Evolutionary conservation across 331 rosid species (phyloP).

Genomic region (Quercus lobata): DNA sequence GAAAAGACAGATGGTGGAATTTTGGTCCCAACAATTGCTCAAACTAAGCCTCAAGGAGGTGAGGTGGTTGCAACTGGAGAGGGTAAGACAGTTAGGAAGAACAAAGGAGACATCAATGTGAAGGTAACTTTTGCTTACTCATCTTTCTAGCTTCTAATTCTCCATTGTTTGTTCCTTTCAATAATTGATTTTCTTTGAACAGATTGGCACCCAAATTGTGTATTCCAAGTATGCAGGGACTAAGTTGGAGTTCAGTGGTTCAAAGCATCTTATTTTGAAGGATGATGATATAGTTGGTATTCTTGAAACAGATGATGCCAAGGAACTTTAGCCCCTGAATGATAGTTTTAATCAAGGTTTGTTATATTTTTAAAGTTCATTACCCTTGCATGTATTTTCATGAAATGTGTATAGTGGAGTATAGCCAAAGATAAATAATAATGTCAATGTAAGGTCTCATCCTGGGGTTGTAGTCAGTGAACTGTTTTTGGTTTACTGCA

Average conservation of each 20-base stretch:
- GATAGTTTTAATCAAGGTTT: constrained; percentile 88
- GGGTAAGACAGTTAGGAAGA: constrained; percentile 66
- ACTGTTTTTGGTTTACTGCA: background rate
- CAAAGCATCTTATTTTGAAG: constrained; percentile 82
- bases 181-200: constrained; percentile 3
- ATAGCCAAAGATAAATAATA: background rate
- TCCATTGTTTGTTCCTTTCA: background rate
- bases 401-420: background rate
- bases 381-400: constrained; percentile 1
- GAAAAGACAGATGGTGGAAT: constrained; percentile 77
- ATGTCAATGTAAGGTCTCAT: background rate
- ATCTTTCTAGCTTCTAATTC: background rate
- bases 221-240: constrained; percentile 90
- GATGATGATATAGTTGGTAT: constrained; percentile 89
- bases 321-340: constrained; percentile 49
- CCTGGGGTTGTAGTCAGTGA: background rate
- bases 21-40: constrained; percentile 77
- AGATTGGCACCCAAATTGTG: constrained; percentile 80
- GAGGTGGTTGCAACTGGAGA: constrained; percentile 95
- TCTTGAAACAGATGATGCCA: constrained; percentile 78
- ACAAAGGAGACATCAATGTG: constrained; percentile 58
- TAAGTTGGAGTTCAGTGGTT: constrained; percentile 81
- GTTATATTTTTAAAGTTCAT: background rate
- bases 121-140: constrained; percentile 42
- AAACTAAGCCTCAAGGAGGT: constrained; percentile 90